Base-by-base conservation (phyloP, 768 basidiomycete genomes). In the Boletus speciosus region DNA sequence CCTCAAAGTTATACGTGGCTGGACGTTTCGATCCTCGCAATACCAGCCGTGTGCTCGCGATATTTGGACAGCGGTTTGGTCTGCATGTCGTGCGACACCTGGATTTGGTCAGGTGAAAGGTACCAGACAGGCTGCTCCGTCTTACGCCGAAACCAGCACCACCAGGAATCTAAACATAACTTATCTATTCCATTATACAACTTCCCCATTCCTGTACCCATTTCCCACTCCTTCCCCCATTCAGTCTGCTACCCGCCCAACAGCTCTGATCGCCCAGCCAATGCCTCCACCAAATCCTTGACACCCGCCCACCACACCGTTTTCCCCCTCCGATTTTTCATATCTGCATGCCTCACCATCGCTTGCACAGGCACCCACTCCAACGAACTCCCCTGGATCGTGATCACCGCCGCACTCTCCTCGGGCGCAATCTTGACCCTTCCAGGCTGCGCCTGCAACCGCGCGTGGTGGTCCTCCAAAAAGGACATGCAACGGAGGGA, bases 401-500 rank as follows among this genome's bases (percentile, higher is more conserved):
- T 95, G 62, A 99, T 97, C 51, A 94, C 86, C 10, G 92, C 90
- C 2, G 92, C 94, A 14, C 82, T 81, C 59, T 90, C 86, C 0
- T 72, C 76, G 1, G 74, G 67, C 9, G 86, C 86, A 32, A 78
- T 75, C 59, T 82, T 78, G 41, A 74, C 63, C 60, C 84, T 84
- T 3, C 72, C 71, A 0, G 78, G 75, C 57, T 86, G 80, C 37
- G 71, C 68, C 38, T 70, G 63, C n/a, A 91, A 68, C 29, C 69
- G 64, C 23, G 76, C 75, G 67, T 91, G 88, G 59, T 96, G 85
- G 47, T 81, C 68, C 73, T 98, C 97, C 55, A 98, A 79, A 81
- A 97, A 98, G 34, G 84, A 75, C 91, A 99, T 94, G 74, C 92
- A 96, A 62, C 91, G 87, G 57, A 96, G 76, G 8, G 96, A 85